Percentiles rank a stretch among this genome's conserved stretches.
These are phyloP conservation scores for Entomortierella chlamydospora DNA, from an alignment of 192 early-diverging fungal species.

Conservation along the genomic window DNA sequence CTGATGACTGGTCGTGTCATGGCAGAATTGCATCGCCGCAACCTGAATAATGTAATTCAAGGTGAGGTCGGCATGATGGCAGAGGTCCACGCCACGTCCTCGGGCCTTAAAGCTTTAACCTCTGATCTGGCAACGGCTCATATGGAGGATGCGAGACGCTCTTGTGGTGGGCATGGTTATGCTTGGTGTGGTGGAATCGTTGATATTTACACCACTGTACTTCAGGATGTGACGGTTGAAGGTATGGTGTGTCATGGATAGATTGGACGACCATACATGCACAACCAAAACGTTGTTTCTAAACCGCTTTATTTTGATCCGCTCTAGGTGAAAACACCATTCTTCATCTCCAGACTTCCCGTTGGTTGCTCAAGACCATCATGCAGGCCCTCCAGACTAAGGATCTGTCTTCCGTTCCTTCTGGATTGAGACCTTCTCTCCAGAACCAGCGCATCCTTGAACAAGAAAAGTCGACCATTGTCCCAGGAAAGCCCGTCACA, in stretches of 20 bases:
- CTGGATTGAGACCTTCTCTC: slow-evolving; percentile 65
- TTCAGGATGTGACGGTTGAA: slow-evolving; percentile 42
- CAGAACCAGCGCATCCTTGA: slow-evolving; percentile 9
- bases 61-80: slow-evolving; percentile 57
- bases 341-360: slow-evolving; percentile 81
- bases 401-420: slow-evolving; percentile 73
- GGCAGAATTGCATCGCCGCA: slow-evolving; percentile 69
- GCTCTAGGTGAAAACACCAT: slow-evolving; percentile 82
- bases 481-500: slow-evolving; percentile 42
- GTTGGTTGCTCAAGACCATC: slow-evolving; percentile 78
- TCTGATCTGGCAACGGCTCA: slow-evolving; percentile 57
- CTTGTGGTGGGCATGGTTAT: slow-evolving; percentile 53
- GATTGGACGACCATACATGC: no score
- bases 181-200: slow-evolving; percentile 33
- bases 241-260: slow-evolving; percentile 11
- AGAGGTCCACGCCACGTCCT: slow-evolving; percentile 85
- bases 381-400: slow-evolving; percentile 72
- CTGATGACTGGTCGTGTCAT: slow-evolving; percentile 84
- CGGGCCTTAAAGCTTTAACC: slow-evolving; percentile 87
- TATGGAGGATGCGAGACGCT: slow-evolving; percentile 37
- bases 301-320: not conserved
- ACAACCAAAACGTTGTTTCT: no score
- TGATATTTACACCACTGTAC: slow-evolving; percentile 37
- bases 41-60: slow-evolving; percentile 70
- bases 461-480: slow-evolving; percentile 31